These are phyloP conservation scores for Neofusicoccum cordaticola DNA, from an alignment of 2,329 filamentous ascomycete species.

Conservation along the genomic window DNA sequence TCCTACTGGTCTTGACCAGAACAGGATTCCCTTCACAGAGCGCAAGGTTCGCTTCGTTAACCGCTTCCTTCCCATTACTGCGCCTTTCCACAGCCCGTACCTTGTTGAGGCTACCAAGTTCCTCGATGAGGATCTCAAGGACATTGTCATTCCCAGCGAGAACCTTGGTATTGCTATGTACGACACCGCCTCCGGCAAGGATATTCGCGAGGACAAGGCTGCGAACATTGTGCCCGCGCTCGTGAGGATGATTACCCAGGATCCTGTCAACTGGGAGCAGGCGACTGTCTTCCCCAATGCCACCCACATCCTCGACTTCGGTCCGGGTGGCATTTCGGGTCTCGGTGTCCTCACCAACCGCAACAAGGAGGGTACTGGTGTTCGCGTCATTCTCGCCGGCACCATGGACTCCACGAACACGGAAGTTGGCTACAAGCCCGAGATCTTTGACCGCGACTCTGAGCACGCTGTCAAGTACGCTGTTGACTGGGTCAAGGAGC, in stretches of 20 bases:
- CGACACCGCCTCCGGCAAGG: constrained; percentile 84
- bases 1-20: constrained; percentile 94
- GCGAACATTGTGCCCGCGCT: constrained; percentile 83
- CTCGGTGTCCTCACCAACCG: constrained; percentile 94
- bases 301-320: constrained; percentile 94
- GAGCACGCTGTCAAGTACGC: constrained; percentile 94
- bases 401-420: constrained; percentile 85
- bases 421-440: constrained; percentile 96
- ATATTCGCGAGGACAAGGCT: constrained; percentile 66
- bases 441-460: constrained; percentile 94
- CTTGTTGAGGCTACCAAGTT: constrained; percentile 76
- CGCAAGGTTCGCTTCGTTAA: constrained; percentile 96
- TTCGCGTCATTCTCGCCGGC: constrained; percentile 91
- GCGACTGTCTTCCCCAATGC: constrained; percentile 87
- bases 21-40: constrained; percentile 87
- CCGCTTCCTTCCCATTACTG: constrained; percentile 94
- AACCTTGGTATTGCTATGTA: constrained; percentile 81
- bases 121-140: constrained; percentile 83
- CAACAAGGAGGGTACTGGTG: constrained; percentile 98
- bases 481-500: constrained; percentile 96
- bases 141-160: constrained; percentile 70
- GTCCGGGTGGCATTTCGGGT: constrained; percentile 93
- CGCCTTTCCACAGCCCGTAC: constrained; percentile 97
- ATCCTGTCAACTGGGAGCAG: constrained; percentile 93
- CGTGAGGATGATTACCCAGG: constrained; percentile 88